A percentile compares a stretch with the other conserved stretches of the same genome.
Conservation (phyloP, 2,329 filamentous ascomycete genomes). For the Venturia carpophila region DNA sequence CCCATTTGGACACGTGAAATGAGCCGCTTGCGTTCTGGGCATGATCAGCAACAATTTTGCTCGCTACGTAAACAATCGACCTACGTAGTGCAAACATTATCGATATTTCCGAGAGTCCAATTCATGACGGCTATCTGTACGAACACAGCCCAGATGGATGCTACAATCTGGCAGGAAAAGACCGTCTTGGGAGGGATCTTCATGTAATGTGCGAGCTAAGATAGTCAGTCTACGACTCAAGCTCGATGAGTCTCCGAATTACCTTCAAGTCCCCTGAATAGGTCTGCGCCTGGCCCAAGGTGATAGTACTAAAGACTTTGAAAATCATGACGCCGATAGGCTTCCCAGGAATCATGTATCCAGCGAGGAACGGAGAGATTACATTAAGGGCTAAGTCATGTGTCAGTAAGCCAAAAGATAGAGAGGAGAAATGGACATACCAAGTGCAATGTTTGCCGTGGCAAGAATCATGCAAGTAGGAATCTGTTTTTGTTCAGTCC, state of each 20-base stretch:
- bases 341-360: conserved; percentile 42
- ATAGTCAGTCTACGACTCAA: conserved; percentile 44
- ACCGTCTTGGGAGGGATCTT: conserved; percentile 56
- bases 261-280: conserved; percentile 23
- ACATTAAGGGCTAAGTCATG: conserved; percentile 34
- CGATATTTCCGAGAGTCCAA: conserved; percentile 48
- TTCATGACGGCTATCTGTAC: conserved; percentile 60
- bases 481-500: conserved; percentile 23
- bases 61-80: background rate
- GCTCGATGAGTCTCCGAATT: conserved; percentile 22
- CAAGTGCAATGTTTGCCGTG: conserved; percentile 50
- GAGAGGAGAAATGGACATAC: conserved; percentile 20
- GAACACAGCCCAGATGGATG: conserved; percentile 58
- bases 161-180: conserved; percentile 58
- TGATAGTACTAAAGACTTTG: conserved; percentile 26
- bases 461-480: conserved; percentile 52
- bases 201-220: conserved; percentile 47
- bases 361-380: conserved; percentile 42
- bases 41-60: background rate
- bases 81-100: conserved; percentile 53
- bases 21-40: background rate
- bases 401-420: background rate
- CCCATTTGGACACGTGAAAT: background rate
- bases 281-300: conserved; percentile 22
- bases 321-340: conserved; percentile 46